Base-by-base conservation (phyloP, 2,329 filamentous ascomycete species). In the Aspergillus jensenii region DNA sequence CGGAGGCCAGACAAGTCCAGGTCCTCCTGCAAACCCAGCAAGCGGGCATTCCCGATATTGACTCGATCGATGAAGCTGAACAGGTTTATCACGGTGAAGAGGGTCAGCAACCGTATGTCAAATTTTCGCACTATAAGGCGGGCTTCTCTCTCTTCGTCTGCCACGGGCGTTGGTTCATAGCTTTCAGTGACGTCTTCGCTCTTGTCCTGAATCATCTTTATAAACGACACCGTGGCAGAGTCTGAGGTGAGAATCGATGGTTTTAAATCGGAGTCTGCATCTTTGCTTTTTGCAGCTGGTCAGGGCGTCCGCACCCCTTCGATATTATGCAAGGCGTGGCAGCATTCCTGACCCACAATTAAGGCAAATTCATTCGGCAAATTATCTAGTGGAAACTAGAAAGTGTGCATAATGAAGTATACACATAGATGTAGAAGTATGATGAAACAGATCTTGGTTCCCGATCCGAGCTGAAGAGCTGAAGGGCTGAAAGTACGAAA, bases 41-140 rank as follows among this genome's bases (percentile, higher is more conserved):
- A 67, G 27, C 70, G 70, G 15, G 74, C 73, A 60, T 76, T 76
- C 31, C 74, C 73, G 43, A 76, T 74, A 50, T 76, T 77, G 19
- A 65, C 67, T 40, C 74, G 54, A 37, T 67, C 64, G 21, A 67
- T 55, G 49, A 66, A 66, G 31, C 62, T 60, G 50, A 58, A 55
- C 5, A 74, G 69, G 47, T 75, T 74, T 15, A 75, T 61, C 23
- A 75, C 46, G 1, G 71, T 55, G 33, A 75, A 65, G n/a, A 74
- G 57, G 1, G 69, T 67, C 8, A 75, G 66, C 6, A 75, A 65
- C 9, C 70, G 63, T 21, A 64, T 64, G 47, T 76, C 73, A 1
- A 76, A 68, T 47, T 74, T 74, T 35, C 66, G 56, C 37, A 76
- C 58, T 15, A 77, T 70, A 3, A 27, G 7, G 3, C 25, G 37